Evolutionary conservation across 1,284 basidiomycete species (phyloP).

Genomic region (Tranzscheliella williamsii): DNA sequence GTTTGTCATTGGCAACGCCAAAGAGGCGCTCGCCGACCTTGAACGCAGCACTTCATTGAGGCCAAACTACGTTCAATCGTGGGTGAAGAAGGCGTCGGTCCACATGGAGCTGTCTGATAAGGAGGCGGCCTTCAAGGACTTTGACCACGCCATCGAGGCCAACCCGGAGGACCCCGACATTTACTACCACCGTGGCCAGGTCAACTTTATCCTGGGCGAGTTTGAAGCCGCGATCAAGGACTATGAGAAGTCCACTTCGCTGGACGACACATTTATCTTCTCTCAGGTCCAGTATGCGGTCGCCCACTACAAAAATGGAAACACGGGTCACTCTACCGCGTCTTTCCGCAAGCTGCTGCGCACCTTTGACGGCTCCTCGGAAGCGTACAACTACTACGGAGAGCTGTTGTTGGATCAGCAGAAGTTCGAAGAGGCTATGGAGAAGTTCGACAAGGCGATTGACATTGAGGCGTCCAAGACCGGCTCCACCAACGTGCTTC

Average conservation of each 20-base stretch:
- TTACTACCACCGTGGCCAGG: conserved; percentile 98
- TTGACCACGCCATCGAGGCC: conserved; percentile 83
- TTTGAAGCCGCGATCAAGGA: conserved; percentile 83
- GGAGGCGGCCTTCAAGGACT: conserved; percentile 81
- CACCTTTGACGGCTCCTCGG: conserved; percentile 46
- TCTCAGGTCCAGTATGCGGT: conserved; percentile 96
- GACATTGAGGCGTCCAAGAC: conserved; percentile 73
- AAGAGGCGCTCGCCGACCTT: conserved; percentile 83
- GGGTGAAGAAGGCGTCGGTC: conserved; percentile 96
- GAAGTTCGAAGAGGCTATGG: conserved; percentile 85
- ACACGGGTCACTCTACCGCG: conserved; percentile 79
- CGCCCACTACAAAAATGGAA: conserved; percentile 88
- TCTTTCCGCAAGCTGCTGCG: conserved; percentile 71
- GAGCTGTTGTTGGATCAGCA: conserved; percentile 93
- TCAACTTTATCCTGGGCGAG: conserved; percentile 93
- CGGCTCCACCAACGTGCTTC: conserved; percentile 61
- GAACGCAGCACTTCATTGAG: conserved; percentile 75
- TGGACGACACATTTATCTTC: conserved; percentile 86
- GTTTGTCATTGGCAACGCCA: conserved; percentile 86
- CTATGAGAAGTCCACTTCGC: conserved; percentile 82
- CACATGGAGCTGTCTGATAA: conserved; percentile 81
- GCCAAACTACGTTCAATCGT: conserved; percentile 81
- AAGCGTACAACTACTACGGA: conserved; percentile 70
- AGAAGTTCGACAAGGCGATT: conserved; percentile 90
- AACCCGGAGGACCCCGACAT: conserved; percentile 89